Base-by-base conservation (phyloP, 345 rosid species). In the Microthlaspi erraticum region DNA sequence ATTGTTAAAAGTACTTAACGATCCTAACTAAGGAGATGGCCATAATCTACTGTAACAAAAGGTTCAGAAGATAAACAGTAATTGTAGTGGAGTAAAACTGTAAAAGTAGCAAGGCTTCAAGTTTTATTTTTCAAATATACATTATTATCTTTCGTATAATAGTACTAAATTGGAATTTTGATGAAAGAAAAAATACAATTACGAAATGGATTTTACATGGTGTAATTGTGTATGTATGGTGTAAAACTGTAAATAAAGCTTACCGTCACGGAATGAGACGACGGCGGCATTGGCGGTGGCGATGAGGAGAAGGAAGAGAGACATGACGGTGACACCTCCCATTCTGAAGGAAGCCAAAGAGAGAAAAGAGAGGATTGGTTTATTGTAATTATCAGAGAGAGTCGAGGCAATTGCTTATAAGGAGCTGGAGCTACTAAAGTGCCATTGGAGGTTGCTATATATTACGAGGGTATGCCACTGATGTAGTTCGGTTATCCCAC, bases 211-310 rank as follows among this genome's bases (percentile, higher is more conserved):
- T 11, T 0, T 20, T 19, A 10, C 7, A 9, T 19, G 56, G 2
- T 48, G 8, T 37, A 23, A 3, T 50, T 34, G 64, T 10, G 29
- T 58, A 19, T 18, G 17, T 36, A 13, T 16, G 2, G 60, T 34
- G 23, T 43, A 5, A 14, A 8, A 1, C 53, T 34, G 23, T 43
- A 5, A 14, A 8, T 3, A 39, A 14, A 38, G 20, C 43, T 55
- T 70, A 76, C 79, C 79, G 42, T 70, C 79, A 48, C 60, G 75
- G 75, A 76, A 70, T 16, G 45, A 17, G 52, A 68, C 8, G 50
- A 3, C 75, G 60, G 70, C 66, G 17, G 78, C 9, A 2, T 23
- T 23, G 8, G 19, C 79, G 19, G 79, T 39, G 79, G 49, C 29
- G 60, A 64, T 57, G 67, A 76, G 61, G 49, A 76, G 56, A 55